phyloP scores from a whole-genome alignment of 352 stramenopile genomes.

The Poterioochromonas sp. region DNA sequence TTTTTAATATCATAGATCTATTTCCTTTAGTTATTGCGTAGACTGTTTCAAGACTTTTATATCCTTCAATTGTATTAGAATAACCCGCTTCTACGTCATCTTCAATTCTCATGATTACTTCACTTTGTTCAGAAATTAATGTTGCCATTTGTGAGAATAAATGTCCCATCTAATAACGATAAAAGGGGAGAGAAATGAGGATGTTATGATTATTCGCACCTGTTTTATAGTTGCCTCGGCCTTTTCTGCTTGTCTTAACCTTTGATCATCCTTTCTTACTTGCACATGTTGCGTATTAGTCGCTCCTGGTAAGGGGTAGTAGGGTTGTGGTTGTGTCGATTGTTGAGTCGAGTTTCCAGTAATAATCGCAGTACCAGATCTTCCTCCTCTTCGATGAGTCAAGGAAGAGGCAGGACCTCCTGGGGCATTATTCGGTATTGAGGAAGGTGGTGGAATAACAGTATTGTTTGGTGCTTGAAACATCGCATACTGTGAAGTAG shows the following conservation, averaged over 20 bases:
- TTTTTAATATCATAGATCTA: conserved; percentile 34
- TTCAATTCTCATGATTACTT: conserved; percentile 36
- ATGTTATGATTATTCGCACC: background rate
- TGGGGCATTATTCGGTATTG: too few species aligned
- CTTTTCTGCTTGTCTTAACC: background rate
- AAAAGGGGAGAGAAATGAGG: background rate
- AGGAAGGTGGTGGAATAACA: too few species aligned
- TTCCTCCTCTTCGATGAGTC: too few species aligned
- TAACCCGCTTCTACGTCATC: conserved; percentile 35
- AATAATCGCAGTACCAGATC: too few species aligned
- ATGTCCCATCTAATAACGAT: conserved; percentile 33
- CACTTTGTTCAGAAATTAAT: conserved; percentile 11
- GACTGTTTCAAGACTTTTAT: conserved; percentile 24
- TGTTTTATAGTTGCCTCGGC: background rate
- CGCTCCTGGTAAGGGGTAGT: background rate
- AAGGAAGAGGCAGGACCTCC: too few species aligned
- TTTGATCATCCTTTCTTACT: background rate
- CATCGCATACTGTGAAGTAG: too few species aligned
- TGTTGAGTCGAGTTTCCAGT: too few species aligned
- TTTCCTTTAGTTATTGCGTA: conserved; percentile 36
- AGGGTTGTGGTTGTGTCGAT: background rate
- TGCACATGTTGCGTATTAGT: background rate
- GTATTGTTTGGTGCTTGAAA: too few species aligned
- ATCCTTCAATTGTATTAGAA: conserved; percentile 13
- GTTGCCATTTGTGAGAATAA: conserved; percentile 34